Base-by-base conservation (phyloP, 495 filamentous ascomycete genomes). In the Penicillium mononematosum region DNA sequence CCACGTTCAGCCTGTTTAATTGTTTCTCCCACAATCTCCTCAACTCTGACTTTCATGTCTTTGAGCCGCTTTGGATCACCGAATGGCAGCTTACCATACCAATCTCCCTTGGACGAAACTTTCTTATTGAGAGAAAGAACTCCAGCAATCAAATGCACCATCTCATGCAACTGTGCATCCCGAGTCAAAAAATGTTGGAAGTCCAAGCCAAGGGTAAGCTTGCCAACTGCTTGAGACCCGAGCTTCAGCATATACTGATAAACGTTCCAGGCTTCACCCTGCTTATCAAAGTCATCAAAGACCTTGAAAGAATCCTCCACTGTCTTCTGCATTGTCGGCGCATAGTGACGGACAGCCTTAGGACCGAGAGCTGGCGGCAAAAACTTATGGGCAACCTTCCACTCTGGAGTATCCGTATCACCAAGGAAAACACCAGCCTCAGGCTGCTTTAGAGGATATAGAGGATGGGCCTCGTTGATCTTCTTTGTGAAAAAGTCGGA, bases 221-320 rank as follows among this genome's bases (percentile, higher is more conserved):
- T 79, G 42, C 76, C 74, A 31, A 83, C 75, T 11, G 74, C 68
- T 51, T 80, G 78, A 4, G 78, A 75, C 4, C 67, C 79, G 1
- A 85, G 72, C 63, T 85, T 84, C 49, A 83, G 55, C 79, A 83
- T 84, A 50, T 79, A 83, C 49, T 76, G 76, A 51, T 83, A 85
- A 3, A 79, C 79, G 55, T 84, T 84, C 70, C 71, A 83, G 0
- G 79, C 73, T 54, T 80, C 72, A 1, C 64, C 72, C 8, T 69
- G 59, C 34, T 69, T 56, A 53, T 81, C 77, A 5, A 83, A 65
- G 45, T 76, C 70, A 61, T 84, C 82, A 25, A 84, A 81, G 2
- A 83, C 75, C 6, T 54, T 60, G 58, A 82, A 82, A 12, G 71
- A 43, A 32, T 70, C 60, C 39, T 75, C 63, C 0, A 73, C 74